Evolutionary conservation across 1,284 basidiomycete genomes (phyloP), one percentile per base, ranked within the genome.

Genomic region (Veloporphyrellus conicus): DNA sequence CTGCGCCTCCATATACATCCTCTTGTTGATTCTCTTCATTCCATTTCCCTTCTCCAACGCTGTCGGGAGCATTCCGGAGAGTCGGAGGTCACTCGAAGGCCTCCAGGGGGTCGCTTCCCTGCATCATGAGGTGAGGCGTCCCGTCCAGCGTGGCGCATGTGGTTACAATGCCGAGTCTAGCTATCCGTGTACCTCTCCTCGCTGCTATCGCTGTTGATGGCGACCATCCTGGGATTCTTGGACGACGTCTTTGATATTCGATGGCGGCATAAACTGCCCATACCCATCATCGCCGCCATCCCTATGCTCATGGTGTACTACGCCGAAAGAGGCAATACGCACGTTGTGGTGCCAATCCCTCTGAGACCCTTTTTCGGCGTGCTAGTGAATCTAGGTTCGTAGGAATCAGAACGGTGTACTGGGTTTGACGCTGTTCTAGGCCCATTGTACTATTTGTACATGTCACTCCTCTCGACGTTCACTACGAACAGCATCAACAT

Each of bases 401-500:
- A n/a, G 6, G 3, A 10, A 12, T 40, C 34, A 14, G 37, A n/a
- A 11, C 3, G 10, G 19, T 38, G 19, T 12, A 7, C 19, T 29
- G 39, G 9, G 5, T 42, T 14, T 55, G 44, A 64, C 42, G 36
- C 34, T 3, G 7, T 33, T 28, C 46, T 54, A 92, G 94, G 93
- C 2, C 91, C 91, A 0, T 69, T 98, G 14, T 99, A 99, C 71
- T 99, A 99, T 68, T 54, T 95, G 40, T 99, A 98, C 73, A 97
- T 99, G 86, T 83, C 91, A 6, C 72, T 98, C 29, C 76, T 99
- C 9, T 97, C 94, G 14, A 99, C 93, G 0, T 99, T 99, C 67
- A 86, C 92, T 50, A 98, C 94, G 12, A 99, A 99, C 71, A 90
- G 89, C 67, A 97, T 99, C 78, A 99, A 99, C 68, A 99, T 99